Evolutionary conservation across 768 basidiomycete genomes (phyloP).

Genomic region (Auriculariales sp.): DNA sequence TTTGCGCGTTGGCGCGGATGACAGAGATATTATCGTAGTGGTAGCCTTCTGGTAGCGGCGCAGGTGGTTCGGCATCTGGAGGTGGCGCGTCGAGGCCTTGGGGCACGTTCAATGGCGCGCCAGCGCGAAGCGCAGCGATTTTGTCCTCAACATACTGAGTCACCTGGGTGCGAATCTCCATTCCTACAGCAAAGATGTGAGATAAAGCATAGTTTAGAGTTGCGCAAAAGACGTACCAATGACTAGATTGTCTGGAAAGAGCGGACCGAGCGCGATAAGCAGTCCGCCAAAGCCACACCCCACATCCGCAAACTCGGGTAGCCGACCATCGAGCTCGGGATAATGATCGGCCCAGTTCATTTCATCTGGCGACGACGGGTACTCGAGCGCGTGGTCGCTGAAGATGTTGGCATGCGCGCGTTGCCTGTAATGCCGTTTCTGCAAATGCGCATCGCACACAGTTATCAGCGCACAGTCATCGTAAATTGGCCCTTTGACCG

Average conservation of each 20-base stretch:
- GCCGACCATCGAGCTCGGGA: conserved; percentile 44
- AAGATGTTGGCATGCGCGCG: conserved; percentile 36
- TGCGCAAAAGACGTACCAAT: conserved; percentile 70
- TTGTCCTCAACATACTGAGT: conserved; percentile 93
- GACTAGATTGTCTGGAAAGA: conserved; percentile 86
- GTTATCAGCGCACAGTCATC: not conserved
- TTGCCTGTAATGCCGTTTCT: conserved; percentile 34
- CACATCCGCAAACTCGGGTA: conserved; percentile 89
- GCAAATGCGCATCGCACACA: not conserved
- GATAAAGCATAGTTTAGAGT: conserved; percentile 1
- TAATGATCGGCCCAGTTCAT: conserved; percentile 80
- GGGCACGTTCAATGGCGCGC: conserved; percentile 14
- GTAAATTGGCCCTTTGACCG: too few species aligned
- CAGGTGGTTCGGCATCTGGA: conserved; percentile 7
- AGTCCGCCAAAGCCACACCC: conserved; percentile 98
- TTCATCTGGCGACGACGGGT: conserved; percentile 58
- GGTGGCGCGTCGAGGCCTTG: conserved; percentile 9
- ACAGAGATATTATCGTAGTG: conserved; percentile 78
- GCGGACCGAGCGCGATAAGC: conserved; percentile 72
- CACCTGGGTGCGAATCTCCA: conserved; percentile 95
- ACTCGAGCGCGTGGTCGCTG: conserved; percentile 57
- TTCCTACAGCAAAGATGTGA: conserved; percentile 34
- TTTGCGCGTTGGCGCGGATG: conserved; percentile 95
- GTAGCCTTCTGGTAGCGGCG: conserved; percentile 21
- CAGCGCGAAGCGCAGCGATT: conserved; percentile 79